Evolutionary conservation across 306 rosid genomes (phyloP), one percentile per base, ranked within the genome.

Genomic region (Quercus variabilis): DNA sequence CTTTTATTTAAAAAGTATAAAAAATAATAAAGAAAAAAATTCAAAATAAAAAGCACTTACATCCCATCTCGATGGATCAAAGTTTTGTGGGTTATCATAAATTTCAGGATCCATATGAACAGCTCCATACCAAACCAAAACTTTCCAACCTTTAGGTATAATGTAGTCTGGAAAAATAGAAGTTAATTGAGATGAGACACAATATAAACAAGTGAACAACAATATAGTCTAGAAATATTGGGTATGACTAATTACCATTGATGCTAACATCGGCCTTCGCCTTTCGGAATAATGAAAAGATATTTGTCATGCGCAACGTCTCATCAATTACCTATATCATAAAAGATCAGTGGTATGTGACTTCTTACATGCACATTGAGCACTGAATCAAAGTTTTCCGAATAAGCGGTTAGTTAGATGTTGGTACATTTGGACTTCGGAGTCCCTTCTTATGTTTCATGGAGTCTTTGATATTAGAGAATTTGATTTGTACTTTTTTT

Each of bases 1-100:
- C 3, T 11, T 46, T 46, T 46, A 10, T 46, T 46, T 46, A 15
- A 26, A 1, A 31, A 21, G 6, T 3, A 20, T 23, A 23, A 14
- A 0, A 51, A 1, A 51, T 6, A 49, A 72, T 14, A 0, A 1
- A 23, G 0, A 38, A 13, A 7, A 10, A 43, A 21, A 20, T 4
- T 5, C 1, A 26, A 26, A 63, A 14, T 23, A 63, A 62, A 11
- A 15, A 13, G 4, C 23, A 64, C 84, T 76, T 77, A 77, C 88
- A 8, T 85, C 79, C 82, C 82, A 85, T 85, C 88, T 85, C 0
- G 79, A 74, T 4, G 88, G 88, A 56, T 85, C 9, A 35, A 85
- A 85, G 51, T 74, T 38, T 18, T 21, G 60, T 41, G 88, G 87
- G 55, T 85, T 78, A 6, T 59, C 64, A 10, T 74, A 81, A 67